These are phyloP conservation scores for Priceomyces haplophilus DNA, from an alignment of 805 yeast genomes.

Conservation along the genomic window DNA sequence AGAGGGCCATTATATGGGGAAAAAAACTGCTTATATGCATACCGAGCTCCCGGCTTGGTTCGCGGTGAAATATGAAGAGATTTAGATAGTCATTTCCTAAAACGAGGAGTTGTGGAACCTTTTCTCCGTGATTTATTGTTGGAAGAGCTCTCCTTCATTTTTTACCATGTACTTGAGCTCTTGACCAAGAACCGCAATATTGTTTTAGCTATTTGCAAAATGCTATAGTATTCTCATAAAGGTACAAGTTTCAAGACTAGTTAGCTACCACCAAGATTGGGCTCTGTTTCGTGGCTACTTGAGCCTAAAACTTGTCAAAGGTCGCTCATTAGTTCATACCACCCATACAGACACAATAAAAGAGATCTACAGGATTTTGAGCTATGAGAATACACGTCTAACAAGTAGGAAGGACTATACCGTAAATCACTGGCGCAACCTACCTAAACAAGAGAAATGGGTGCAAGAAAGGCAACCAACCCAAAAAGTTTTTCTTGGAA, in stretches of 20 bases:
- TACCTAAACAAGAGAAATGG: constrained; percentile 6
- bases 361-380: too few species aligned
- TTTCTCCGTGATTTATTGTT: too few species aligned
- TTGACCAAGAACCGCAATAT: too few species aligned
- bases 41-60: too few species aligned
- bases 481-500: constrained; percentile 10
- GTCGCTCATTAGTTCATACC: constrained; percentile 11
- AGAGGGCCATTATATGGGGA: too few species aligned
- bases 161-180: too few species aligned
- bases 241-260: not conserved
- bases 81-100: too few species aligned
- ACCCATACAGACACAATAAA: constrained; percentile 10
- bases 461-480: constrained; percentile 6
- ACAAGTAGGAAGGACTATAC: constrained; percentile 13
- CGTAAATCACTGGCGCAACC: constrained; percentile 10
- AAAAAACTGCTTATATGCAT: too few species aligned
- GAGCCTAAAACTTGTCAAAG: constrained; percentile 10
- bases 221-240: not conserved
- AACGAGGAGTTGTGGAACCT: too few species aligned
- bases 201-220: too few species aligned
- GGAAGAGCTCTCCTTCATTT: too few species aligned
- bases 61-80: too few species aligned
- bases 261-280: not conserved
- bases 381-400: constrained; percentile 6
- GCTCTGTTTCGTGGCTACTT: constrained; percentile 2